These are phyloP conservation scores for Mycosphaerella sp. DNA, from an alignment of 2,329 filamentous ascomycete genomes.

Conservation along the genomic window DNA sequence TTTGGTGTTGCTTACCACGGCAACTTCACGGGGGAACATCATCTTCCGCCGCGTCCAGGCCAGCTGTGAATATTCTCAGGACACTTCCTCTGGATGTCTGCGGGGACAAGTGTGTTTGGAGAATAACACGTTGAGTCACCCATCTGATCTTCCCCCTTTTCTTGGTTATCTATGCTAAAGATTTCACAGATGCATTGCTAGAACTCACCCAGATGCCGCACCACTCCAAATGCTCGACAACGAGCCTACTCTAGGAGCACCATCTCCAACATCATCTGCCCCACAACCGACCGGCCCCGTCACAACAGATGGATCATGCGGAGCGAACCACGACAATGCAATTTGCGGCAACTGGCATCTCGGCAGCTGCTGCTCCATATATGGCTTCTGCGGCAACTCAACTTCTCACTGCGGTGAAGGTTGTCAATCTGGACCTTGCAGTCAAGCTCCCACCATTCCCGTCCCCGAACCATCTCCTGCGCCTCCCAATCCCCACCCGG, in stretches of 20 bases:
- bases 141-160: no score
- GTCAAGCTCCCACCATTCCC: slow-evolving; percentile 35
- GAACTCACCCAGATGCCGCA: slow-evolving; percentile 1
- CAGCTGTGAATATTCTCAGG: slow-evolving; percentile 33
- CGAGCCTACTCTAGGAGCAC: background rate
- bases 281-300: slow-evolving; percentile 26
- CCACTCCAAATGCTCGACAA: slow-evolving; percentile 4
- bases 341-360: slow-evolving; percentile 49
- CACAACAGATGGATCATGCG: slow-evolving; percentile 51
- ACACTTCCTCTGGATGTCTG: slow-evolving; percentile 31
- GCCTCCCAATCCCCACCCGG: slow-evolving; percentile 41
- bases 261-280: slow-evolving; percentile 12
- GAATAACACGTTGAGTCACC: slow-evolving; percentile 28
- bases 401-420: slow-evolving; percentile 45
- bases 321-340: slow-evolving; percentile 43
- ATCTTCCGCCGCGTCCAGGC: slow-evolving; percentile 44
- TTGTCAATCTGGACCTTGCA: slow-evolving; percentile 51
- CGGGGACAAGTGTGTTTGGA: slow-evolving; percentile 35
- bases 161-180: background rate
- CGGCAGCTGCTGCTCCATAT: slow-evolving; percentile 52
- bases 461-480: slow-evolving; percentile 43
- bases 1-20: background rate
- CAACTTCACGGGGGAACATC: slow-evolving; percentile 40
- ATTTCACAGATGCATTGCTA: background rate
- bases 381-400: slow-evolving; percentile 49